These are phyloP conservation scores for Isoetes engelmannii DNA, from an alignment of 83 land plant species.

Conservation along the genomic window DNA sequence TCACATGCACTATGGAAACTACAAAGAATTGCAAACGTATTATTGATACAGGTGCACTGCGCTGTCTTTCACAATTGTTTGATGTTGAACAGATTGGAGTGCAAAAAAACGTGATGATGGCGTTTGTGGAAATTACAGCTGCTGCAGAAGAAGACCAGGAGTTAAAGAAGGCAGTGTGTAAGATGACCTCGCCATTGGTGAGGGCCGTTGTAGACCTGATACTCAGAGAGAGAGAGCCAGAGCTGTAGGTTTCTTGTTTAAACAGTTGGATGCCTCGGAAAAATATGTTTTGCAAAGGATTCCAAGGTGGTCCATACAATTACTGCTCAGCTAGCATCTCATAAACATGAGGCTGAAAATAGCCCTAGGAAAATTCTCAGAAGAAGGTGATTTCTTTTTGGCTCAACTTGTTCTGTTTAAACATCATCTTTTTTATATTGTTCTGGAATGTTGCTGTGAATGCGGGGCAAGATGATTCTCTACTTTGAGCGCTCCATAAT, in stretches of 20 bases:
- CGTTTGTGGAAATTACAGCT: neutral
- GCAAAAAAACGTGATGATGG: constrained; percentile 9
- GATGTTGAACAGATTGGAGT: constrained; percentile 1
- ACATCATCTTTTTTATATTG: too few species aligned
- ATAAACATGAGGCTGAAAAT: too few species aligned
- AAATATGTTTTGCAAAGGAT: neutral
- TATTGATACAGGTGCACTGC: constrained; percentile 4
- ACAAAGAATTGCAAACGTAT: constrained; percentile 1
- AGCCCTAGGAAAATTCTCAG: too few species aligned
- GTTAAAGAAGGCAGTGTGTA: neutral
- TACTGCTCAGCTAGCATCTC: too few species aligned
- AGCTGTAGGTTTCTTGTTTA: neutral
- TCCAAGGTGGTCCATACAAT: neutral
- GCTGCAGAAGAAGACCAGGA: neutral
- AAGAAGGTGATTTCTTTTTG: too few species aligned
- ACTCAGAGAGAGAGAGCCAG: neutral
- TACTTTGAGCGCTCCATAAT: too few species aligned
- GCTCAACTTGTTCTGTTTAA: too few species aligned
- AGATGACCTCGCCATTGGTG: neutral
- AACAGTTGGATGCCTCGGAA: constrained; percentile 3
- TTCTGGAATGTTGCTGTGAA: too few species aligned
- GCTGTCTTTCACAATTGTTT: neutral
- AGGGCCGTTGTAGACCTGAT: constrained; percentile 1
- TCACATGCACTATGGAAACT: too few species aligned
- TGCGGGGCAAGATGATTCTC: too few species aligned